Base-by-base conservation (phyloP, 805 yeast species). In the Candida oleophila region DNA sequence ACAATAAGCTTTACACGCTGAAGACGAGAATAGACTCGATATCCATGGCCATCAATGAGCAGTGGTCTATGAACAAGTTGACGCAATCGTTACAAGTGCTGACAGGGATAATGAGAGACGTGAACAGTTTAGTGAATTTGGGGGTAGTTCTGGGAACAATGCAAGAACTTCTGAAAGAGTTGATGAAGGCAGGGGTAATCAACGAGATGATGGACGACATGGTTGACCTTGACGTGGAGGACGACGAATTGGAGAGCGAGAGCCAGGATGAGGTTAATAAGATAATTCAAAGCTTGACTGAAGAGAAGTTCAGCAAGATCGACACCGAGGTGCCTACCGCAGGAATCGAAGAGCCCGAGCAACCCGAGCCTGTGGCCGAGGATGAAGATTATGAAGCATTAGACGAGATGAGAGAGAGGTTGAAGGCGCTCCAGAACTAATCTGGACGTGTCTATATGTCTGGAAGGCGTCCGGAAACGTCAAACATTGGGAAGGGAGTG, bases 171-270 rank as follows among this genome's bases (percentile, higher is more conserved):
- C 87, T 92, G 49, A 84, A 80, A 59, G 99, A 94, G 66, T 75
- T 92, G 56, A 83, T 87, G 81, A 87, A 85, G 64, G 80, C 87
- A 11, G 94, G 94, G 0, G 79, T 94, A 39, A 89, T 94, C 45
- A 89, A 88, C 54, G 99, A 94, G 61, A 94, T 94, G 98, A 84
- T 91, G 61, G 89, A 87, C 47, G 99, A 94, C 60, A 82, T 88
- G 51, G 73, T 92, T 49, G 98, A 91, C 49, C 66, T 74, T 42
- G 67, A 80, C 48, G 83, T 78, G 18, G 89, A 83, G 25, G 53
- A 56, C 44, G 85, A 78, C 41, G 87, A 82, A 49, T 75, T 80
- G 37, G 85, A 78, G 45, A 74, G 74, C 37, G 92, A 87, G 46
- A 85, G 83, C 16, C 87, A 81, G 51, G 82, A 80, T 25, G 77